Percentiles rank a stretch among this genome's conserved stretches.
phyloP scores from a whole-genome alignment of 768 basidiomycete genomes.

The Leccinum boreale region DNA sequence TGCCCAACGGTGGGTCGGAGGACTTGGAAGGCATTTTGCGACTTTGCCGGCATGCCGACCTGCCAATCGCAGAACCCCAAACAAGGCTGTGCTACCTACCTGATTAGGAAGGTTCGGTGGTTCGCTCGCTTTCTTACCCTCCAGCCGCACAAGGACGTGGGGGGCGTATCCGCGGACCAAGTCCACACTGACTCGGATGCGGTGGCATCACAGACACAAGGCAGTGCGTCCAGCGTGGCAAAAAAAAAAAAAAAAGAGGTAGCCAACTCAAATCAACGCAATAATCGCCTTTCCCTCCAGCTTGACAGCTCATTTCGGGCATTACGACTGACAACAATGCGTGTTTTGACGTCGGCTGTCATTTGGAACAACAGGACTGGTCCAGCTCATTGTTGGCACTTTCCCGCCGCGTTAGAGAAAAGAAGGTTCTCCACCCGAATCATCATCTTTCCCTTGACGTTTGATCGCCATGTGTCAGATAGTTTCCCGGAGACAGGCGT shows the following conservation, averaged over 20 bases:
- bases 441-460: constrained; percentile 18
- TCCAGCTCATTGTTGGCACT: constrained; percentile 26
- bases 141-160: background rate
- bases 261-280: background rate
- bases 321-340: constrained; percentile 13
- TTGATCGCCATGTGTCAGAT: constrained; percentile 26
- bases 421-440: background rate
- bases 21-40: constrained; percentile 38
- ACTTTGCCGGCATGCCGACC: constrained; percentile 28
- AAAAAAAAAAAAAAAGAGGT: background rate
- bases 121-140: constrained; percentile 1
- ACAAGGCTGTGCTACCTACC: constrained; percentile 13
- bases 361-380: constrained; percentile 9
- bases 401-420: constrained; percentile 11
- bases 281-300: background rate
- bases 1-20: constrained; percentile 53
- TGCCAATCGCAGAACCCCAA: constrained; percentile 21
- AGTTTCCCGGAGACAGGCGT: constrained; percentile 15
- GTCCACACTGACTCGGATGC: background rate
- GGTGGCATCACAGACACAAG: background rate
- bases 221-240: background rate
- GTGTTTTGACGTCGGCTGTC: constrained; percentile 24
- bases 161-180: background rate
- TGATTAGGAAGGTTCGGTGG: constrained; percentile 33
- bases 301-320: constrained; percentile 27